phyloP scores from a whole-genome alignment of 2,329 filamentous ascomycete genomes.

The Ophidiomyces ophidiicola region DNA sequence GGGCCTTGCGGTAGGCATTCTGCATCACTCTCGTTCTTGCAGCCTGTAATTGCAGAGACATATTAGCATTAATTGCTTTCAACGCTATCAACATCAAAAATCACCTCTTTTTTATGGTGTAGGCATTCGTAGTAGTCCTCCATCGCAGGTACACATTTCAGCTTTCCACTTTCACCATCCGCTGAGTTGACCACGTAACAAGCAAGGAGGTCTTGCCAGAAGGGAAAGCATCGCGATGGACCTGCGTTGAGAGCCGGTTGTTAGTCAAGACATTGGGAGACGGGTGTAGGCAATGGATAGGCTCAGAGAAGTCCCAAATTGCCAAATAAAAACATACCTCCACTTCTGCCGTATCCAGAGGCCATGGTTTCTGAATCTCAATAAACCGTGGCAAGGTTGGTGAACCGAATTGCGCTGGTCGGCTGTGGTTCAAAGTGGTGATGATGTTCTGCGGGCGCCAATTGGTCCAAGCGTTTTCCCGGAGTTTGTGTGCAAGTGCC shows the following conservation, averaged over 20 bases:
- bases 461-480: slow-evolving; percentile 14
- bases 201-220: slow-evolving; percentile 97
- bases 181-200: slow-evolving; percentile 94
- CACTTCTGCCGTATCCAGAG: slow-evolving; percentile 44
- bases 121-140: slow-evolving; percentile 99
- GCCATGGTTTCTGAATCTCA: slow-evolving; percentile 31
- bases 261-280: not conserved
- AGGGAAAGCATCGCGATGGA: slow-evolving; percentile 82
- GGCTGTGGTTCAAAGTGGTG: slow-evolving; percentile 2
- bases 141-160: slow-evolving; percentile 70
- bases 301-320: not conserved
- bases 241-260: slow-evolving; percentile 33
- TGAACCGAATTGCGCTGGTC: slow-evolving; percentile 8
- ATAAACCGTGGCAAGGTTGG: slow-evolving; percentile 1
- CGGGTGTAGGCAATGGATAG: not conserved
- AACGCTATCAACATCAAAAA: not conserved
- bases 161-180: slow-evolving; percentile 68
- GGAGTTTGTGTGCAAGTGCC: slow-evolving; percentile 3
- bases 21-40: slow-evolving; percentile 68
- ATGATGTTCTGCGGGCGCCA: slow-evolving; percentile 1
- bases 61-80: not conserved
- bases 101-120: slow-evolving; percentile 97
- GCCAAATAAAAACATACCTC: slow-evolving; percentile 29
- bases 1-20: slow-evolving; percentile 69
- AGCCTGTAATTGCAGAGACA: slow-evolving; percentile 42